Evolutionary conservation across 495 filamentous ascomycete genomes (phyloP).

Genomic region (Pseudoneurospora amorphoporcata): DNA sequence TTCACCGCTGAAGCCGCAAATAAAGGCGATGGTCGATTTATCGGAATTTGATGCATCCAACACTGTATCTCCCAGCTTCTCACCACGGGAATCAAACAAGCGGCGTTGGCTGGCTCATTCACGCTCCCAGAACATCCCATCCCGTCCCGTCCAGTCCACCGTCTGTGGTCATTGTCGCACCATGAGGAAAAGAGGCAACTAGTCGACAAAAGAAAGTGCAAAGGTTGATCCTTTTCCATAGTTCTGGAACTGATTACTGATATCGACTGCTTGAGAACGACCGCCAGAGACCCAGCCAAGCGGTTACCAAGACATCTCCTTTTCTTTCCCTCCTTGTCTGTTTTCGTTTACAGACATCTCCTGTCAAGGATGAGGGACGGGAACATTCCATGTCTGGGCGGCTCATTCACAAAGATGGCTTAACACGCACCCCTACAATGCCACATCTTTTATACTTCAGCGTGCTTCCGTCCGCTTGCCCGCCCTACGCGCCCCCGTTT

Average conservation of each 20-base stretch:
- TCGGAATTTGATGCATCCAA: neutral
- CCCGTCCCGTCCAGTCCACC: neutral
- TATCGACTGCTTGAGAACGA: neutral
- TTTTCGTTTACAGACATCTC: neutral
- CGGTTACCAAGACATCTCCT: neutral
- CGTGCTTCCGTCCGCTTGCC: neutral
- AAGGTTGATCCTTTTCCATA: neutral
- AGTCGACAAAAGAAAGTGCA: neutral
- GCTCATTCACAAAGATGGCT: neutral
- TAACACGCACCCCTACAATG: neutral
- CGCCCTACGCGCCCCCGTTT: neutral
- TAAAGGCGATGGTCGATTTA: neutral
- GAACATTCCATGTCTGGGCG: neutral
- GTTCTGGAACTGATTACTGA: neutral
- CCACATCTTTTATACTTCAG: neutral
- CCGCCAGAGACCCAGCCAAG: neutral
- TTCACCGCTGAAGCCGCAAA: neutral
- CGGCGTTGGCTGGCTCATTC: neutral
- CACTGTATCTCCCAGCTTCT: neutral
- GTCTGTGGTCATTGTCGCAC: neutral
- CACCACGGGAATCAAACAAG: neutral
- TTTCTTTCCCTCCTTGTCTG: neutral
- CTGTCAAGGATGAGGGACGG: neutral
- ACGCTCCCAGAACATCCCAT: neutral
- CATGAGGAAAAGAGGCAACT: neutral